phyloP scores from a whole-genome alignment of 441 rosid species.

The Gossypium trilobum region DNA sequence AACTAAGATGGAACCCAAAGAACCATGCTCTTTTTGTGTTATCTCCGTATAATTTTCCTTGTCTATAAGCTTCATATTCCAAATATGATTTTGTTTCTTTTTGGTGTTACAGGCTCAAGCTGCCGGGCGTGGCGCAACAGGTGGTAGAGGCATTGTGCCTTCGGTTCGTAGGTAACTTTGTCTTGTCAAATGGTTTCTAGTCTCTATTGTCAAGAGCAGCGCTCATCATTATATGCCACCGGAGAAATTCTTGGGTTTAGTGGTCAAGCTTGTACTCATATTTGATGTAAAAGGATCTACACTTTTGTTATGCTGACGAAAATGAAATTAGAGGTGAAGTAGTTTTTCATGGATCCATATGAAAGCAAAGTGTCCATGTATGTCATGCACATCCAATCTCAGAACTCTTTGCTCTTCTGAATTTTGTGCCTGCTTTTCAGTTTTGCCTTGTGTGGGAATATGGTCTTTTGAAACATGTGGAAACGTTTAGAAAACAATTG shows the following conservation, averaged over 20 bases:
- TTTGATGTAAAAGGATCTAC: background rate
- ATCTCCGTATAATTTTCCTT: background rate
- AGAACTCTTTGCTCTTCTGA: background rate
- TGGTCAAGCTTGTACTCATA: background rate
- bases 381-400: background rate
- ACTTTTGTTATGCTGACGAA: background rate
- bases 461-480: background rate
- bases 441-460: background rate
- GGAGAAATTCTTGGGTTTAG: background rate
- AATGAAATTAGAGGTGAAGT: background rate
- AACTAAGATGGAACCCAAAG: background rate
- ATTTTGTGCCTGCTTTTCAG: background rate
- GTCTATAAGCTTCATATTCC: background rate
- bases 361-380: background rate
- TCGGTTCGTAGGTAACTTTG: constrained; percentile 56
- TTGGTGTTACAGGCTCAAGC: constrained; percentile 46
- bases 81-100: background rate
- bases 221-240: constrained; percentile 9
- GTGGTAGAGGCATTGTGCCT: constrained; percentile 65
- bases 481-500: background rate
- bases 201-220: background rate
- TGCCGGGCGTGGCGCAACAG: constrained; percentile 65
- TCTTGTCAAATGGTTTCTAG: background rate
- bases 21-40: background rate
- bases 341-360: background rate